Evolutionary conservation across 257 asterid genomes (phyloP), one percentile per base, ranked within the genome.

Genomic region (Solanum corneliomulleri): DNA sequence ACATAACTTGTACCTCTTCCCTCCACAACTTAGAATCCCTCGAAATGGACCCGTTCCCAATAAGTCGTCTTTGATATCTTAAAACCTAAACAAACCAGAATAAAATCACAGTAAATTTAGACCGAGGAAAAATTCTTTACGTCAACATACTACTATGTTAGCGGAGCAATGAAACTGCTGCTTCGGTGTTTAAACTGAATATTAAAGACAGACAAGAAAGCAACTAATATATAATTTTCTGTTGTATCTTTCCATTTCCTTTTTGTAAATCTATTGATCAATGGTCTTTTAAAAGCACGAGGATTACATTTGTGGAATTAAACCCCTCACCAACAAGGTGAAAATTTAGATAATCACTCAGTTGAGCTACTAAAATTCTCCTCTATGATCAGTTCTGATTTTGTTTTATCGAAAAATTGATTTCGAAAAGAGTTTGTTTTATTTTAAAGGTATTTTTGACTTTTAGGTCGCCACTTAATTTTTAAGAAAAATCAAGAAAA

Each of bases 1-100:
- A 78, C 97, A 94, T 35, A 93, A 81, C 62, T 90, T 88, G 16
- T 47, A 93, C 18, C 95, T 91, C 86, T 87, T 92, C 4, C 95
- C 94, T 72, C 97, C 95, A 69, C 95, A 94, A 89, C 91, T 93
- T 86, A 52, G 45, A 11, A 64, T n/a, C 15, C 94, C 97, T 42
- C 90, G 83, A 13, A 77, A 91, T 31, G 86, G 92, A 77, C 97
- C 97, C 2, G 85, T 87, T 1, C 97, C 94, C 94, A 94, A 56
- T 95, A 47, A 49, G 58, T 15, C 8, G 70, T 62, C 7, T n/a
- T 5, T 62, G 70, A 62, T 62, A 62, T 62, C 70, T 62, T 62
- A 62, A 62, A 23, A 62, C 70, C 29, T 62, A 62, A 62, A 23
- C 70, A 60, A 21, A 60, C 9, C 68, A 60, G 11, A 60, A 60